Conservation (phyloP, 805 yeast genomes). For the Candida broadrunensis region DNA sequence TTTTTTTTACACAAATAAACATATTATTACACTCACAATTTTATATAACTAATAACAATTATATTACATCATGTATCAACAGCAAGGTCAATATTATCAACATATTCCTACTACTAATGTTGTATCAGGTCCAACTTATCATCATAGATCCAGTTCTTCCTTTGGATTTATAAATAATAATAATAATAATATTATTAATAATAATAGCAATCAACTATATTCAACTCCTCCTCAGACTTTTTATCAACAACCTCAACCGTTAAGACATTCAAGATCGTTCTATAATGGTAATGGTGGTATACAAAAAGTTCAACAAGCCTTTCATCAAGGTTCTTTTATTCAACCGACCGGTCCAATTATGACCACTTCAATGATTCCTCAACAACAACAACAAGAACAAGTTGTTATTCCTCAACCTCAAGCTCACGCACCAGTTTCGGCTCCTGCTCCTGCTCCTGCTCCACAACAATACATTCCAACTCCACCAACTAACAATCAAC, state of each 20-base stretch:
- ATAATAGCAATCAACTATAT: not conserved
- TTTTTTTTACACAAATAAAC: slow-evolving; percentile 3
- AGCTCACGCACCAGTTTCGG: not conserved
- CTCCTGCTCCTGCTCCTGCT: slow-evolving; percentile 1
- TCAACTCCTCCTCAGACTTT: slow-evolving; percentile 1
- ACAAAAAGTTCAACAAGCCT: slow-evolving; percentile 2
- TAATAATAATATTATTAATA: slow-evolving; percentile 1
- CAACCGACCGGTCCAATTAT: not conserved
- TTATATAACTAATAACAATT: too few species aligned
- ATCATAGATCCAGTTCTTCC: slow-evolving; percentile 33
- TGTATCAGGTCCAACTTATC: slow-evolving; percentile 11
- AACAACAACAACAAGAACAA: slow-evolving; percentile 1
- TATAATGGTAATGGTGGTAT: slow-evolving; percentile 8
- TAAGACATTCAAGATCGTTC: slow-evolving; percentile 9
- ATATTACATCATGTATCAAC: slow-evolving; percentile 4
- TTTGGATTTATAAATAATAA: slow-evolving; percentile 9
- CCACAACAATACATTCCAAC: slow-evolving; percentile 8
- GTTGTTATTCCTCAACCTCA: too few species aligned
- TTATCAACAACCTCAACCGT: slow-evolving; percentile 4
- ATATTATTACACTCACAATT: too few species aligned
- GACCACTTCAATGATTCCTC: not conserved
- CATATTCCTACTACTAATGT: not conserved
- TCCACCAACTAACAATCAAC: slow-evolving; percentile 1
- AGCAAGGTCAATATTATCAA: slow-evolving; percentile 16
- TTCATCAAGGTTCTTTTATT: slow-evolving; percentile 3